A percentile compares a stretch with the other conserved stretches of the same genome.
Evolutionary conservation across 1,284 basidiomycete species (phyloP).

Genomic region (Ceratobasidium sp.): DNA sequence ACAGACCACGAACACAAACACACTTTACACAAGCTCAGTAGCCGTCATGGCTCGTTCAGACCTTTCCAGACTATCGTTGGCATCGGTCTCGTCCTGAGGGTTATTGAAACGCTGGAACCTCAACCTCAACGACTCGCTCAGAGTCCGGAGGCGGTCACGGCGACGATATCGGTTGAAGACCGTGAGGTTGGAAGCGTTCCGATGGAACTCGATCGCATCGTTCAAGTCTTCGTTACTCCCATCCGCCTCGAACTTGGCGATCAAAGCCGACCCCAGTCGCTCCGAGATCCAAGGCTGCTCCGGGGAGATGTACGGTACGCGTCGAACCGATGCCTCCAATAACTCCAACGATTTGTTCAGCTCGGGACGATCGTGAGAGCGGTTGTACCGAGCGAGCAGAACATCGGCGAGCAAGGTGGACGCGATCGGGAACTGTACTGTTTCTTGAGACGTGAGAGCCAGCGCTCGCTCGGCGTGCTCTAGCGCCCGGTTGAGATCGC

Average conservation of each 20-base stretch:
- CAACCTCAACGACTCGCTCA: conserved; percentile 62
- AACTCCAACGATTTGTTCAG: background rate
- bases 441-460: background rate
- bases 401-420: conserved; percentile 31
- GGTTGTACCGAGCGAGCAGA: conserved; percentile 29
- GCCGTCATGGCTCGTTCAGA: too few relatives aligned
- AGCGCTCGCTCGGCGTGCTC: conserved; percentile 1
- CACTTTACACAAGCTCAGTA: background rate
- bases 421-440: conserved; percentile 2
- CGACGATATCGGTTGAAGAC: conserved; percentile 23
- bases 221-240: conserved; percentile 13
- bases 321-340: conserved; percentile 20
- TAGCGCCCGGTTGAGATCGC: conserved; percentile 3
- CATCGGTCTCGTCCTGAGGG: too few relatives aligned
- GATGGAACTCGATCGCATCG: conserved; percentile 30
- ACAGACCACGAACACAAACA: too few relatives aligned
- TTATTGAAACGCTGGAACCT: conserved; percentile 65
- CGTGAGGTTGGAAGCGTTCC: conserved; percentile 15
- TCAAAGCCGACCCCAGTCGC: conserved; percentile 10
- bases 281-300: conserved; percentile 31
- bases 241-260: conserved; percentile 12
- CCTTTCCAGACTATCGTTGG: too few relatives aligned
- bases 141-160: background rate
- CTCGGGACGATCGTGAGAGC: conserved; percentile 8
- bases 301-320: conserved; percentile 15